Base-by-base conservation (phyloP, 2,329 filamentous ascomycete species). In the Pseudocercospora ulei region DNA sequence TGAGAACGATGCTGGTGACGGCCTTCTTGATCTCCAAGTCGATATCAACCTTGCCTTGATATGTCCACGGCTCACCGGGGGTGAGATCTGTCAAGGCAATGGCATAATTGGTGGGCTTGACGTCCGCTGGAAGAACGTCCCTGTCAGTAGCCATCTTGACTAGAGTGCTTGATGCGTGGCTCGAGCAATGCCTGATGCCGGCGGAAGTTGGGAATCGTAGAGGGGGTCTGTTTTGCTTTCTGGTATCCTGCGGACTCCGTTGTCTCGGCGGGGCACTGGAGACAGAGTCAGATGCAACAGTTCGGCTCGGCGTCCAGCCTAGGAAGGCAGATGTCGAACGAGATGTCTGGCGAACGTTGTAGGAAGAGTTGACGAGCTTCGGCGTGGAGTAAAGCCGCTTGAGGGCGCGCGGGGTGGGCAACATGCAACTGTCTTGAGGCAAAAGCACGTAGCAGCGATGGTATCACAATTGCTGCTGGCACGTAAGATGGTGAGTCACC, bases 21-120 rank as follows among this genome's bases (percentile, higher is more conserved):
- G 78, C 66, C 58, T 79, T 76, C 50, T 72, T 71, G 60, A 96
- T 71, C 43, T 80, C 75, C 43, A 80, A 71, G 51, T 81, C 73
- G 60, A 98, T 92, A 49, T 76, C 80, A 48, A 95, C 83, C 12
- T 72, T 77, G 50, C 90, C 90, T 65, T 88, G 76, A 68, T 88
- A 98, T 44, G 73, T 76, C 78, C 88, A 94, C 43, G 66, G 66
- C 39, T 73, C 74, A 48, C 73, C 72, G 38, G 77, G 65, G 52
- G 94, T 79, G 48, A 98, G 68, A 53, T 90, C 80, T 57, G 71
- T 76, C 53, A 98, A 73, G 39, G 80, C 84, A 50, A 98, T 70
- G 56, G 75, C 70, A 66, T 98, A 98, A 67, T 96, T 85, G 47
- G 71, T 68, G 2, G 90, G 86, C 66, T 85, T 88, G 59, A 88